Percentiles rank a stretch among this genome's conserved stretches.
phyloP scores from a whole-genome alignment of 2,329 filamentous ascomycete genomes.

The Colletotrichum neosansevieriae region DNA sequence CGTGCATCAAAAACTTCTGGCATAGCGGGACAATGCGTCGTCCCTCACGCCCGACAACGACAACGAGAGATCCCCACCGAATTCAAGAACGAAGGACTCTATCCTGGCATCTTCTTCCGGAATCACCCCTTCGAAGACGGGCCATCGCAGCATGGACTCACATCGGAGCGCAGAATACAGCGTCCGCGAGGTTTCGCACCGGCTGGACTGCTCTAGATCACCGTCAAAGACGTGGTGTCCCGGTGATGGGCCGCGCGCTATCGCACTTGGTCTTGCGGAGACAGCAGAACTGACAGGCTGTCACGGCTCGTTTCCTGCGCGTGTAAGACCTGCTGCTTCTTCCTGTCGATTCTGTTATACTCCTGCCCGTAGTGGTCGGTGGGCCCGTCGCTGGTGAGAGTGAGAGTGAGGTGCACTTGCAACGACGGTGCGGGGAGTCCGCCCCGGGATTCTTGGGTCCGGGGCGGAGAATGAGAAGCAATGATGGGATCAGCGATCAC shows the following conservation, averaged over 20 bases:
- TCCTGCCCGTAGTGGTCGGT: background rate
- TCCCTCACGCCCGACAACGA: constrained; percentile 17
- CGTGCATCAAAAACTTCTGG: constrained; percentile 41
- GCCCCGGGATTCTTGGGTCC: too few relatives aligned
- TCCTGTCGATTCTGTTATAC: rapidly evolving
- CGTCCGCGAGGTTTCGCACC: background rate
- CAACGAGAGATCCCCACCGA: too few relatives aligned
- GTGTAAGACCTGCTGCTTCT: background rate
- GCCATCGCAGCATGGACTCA: constrained; percentile 39
- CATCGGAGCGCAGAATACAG: constrained; percentile 17
- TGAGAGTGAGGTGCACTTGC: background rate
- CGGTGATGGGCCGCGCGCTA: background rate
- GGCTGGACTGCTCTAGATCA: background rate
- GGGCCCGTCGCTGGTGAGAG: background rate
- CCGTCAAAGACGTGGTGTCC: background rate
- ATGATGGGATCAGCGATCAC: too few relatives aligned
- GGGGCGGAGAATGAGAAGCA: too few relatives aligned
- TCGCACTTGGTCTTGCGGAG: constrained; percentile 31
- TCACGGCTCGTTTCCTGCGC: constrained; percentile 24
- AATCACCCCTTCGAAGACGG: constrained; percentile 27
- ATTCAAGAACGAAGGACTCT: constrained; percentile 33
- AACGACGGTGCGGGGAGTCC: too few relatives aligned
- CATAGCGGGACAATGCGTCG: constrained; percentile 27
- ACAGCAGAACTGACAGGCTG: too few relatives aligned
- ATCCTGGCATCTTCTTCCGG: constrained; percentile 21